These are phyloP conservation scores for Rhynchospora breviuscula DNA, from an alignment of 176 grass and related monocot genomes.

Conservation along the genomic window DNA sequence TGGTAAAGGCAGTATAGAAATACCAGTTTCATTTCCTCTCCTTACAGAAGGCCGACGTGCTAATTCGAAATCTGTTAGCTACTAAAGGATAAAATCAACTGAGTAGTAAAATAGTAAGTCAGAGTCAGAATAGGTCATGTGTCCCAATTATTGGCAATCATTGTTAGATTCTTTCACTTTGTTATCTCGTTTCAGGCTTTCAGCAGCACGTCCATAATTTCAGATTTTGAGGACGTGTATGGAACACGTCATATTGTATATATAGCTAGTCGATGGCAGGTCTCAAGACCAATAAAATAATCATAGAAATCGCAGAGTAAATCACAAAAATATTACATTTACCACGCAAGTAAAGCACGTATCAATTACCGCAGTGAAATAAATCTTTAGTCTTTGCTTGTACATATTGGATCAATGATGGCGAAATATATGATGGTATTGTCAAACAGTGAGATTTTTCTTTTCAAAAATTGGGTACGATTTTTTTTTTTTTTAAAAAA, in stretches of 20 bases:
- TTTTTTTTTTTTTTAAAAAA: no score
- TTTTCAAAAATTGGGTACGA: no score
- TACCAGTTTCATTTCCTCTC: not conserved
- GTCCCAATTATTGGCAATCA: conserved; percentile 10
- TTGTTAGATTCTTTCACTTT: not conserved
- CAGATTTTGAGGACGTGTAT: not conserved
- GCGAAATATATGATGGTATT: no score
- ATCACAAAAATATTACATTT: not conserved
- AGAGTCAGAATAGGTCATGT: not conserved
- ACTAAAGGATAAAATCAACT: not conserved
- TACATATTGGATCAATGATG: no score
- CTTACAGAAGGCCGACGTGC: not conserved
- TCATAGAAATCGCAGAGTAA: not conserved
- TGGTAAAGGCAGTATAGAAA: not conserved
- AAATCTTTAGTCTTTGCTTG: no score
- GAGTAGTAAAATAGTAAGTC: not conserved
- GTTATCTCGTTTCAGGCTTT: not conserved
- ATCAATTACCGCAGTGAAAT: no score
- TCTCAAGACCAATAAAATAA: not conserved
- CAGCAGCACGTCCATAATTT: not conserved
- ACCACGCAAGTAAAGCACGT: no score
- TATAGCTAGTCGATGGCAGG: not conserved
- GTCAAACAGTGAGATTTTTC: no score
- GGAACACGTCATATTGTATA: not conserved
- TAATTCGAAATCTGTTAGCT: not conserved